These are phyloP conservation scores for Linnemannia elongata DNA, from an alignment of 192 early-diverging fungal species.

Conservation along the genomic window DNA sequence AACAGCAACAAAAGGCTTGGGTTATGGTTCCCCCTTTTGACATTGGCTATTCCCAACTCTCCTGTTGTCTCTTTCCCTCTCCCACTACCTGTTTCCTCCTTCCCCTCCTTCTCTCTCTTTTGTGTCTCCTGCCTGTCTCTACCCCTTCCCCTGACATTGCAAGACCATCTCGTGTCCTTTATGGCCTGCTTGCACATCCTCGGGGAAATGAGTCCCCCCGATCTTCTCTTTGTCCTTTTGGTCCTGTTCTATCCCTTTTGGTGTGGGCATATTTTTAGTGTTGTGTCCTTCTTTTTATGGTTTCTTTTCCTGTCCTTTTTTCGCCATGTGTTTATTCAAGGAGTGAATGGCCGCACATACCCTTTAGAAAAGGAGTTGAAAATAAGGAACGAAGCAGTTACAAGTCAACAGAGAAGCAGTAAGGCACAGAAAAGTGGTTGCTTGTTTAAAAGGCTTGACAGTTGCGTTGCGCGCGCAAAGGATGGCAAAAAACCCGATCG, in stretches of 20 bases:
- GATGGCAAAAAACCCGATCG: background rate
- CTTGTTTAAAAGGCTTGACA: background rate
- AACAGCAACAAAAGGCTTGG: background rate
- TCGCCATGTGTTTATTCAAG: background rate
- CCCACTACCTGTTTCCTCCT: background rate
- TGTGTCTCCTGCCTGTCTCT: background rate
- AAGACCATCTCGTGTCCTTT: background rate
- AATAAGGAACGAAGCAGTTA: background rate
- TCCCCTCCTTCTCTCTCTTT: too few relatives aligned
- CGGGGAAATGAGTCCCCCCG: conserved; percentile 21
- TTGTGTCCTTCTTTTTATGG: conserved; percentile 6
- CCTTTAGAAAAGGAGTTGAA: background rate
- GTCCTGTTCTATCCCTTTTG: background rate
- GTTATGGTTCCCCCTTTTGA: background rate
- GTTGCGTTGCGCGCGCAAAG: background rate
- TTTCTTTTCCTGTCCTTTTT: background rate
- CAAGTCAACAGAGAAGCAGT: background rate
- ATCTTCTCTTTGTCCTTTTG: conserved; percentile 3
- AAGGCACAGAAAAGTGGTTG: background rate
- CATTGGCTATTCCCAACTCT: conserved; percentile 20
- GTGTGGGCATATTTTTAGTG: background rate
- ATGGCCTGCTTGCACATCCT: background rate
- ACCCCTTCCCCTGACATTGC: background rate
- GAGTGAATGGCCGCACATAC: conserved; percentile 6
- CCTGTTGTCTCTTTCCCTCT: background rate